Evolutionary conservation across 495 filamentous ascomycete genomes (phyloP), one percentile per base, ranked within the genome.

Genomic region (Aspergillus campestris): DNA sequence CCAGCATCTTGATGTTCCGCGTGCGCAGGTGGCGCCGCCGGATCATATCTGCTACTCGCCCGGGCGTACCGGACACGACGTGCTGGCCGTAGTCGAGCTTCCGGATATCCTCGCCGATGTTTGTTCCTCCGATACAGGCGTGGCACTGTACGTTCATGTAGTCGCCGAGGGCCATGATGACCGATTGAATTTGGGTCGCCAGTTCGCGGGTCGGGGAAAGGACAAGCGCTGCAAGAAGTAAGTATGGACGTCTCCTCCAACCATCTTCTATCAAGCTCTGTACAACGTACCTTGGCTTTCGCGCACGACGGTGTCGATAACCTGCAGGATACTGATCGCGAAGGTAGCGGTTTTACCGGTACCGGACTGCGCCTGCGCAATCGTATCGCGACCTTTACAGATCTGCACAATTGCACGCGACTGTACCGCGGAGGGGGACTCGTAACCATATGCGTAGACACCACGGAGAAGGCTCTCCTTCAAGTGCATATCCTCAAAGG

Each of bases 121-220:
- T 95, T 49, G 92, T 99, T 29, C 92, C 92, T 51, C 92, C 92
- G 67, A 99, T 99, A 65, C 94, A 97, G 53, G 92, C 89, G 56
- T 99, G 92, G 69, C 94, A 97, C 66, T 99, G 87, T 2, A 97
- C 86, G 60, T 97, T 99, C 94, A 97, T 97, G 74, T 94, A 99
- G 62, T 99, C 92, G 40, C 92, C 92, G 28, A 99, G 82, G 11
- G 90, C 92, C 77, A 97, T 87, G 53, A 99, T 82, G 42, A 99
- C 92, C 38, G 88, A 94, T 62, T 97, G 92, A 55, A 99, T 99
- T 66, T 99, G 92, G 43, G 89, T 92, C 31, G 92, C 92, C 44
- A 99, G 79, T 82, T 99, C 92, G 51, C 92, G 89, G 40, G 92
- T 99, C 8, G 92, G 92, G 13, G 92, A 91, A n/a, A 99, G 83